A percentile compares a stretch with the other conserved stretches of the same genome.
Evolutionary conservation across 2,329 filamentous ascomycete species (phyloP).

Genomic region (Colletotrichum sp.): DNA sequence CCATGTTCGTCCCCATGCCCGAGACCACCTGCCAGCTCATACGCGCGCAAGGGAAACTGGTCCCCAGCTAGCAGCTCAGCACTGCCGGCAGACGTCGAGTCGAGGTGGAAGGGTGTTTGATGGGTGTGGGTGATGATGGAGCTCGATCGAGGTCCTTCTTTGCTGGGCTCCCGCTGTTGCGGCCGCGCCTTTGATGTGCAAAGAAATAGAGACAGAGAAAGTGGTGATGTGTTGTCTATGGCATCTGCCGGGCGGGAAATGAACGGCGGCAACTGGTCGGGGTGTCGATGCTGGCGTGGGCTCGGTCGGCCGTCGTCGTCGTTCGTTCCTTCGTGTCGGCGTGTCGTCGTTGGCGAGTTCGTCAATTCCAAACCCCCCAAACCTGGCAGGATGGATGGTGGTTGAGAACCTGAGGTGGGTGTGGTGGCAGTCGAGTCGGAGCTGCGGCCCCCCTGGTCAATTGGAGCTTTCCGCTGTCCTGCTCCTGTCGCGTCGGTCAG

Average conservation of each 20-base stretch:
- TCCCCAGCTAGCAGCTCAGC: slow-evolving; percentile 11
- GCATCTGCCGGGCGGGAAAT: neutral
- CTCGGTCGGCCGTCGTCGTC: neutral
- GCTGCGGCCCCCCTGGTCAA: slow-evolving; percentile 7
- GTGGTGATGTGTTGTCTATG: neutral
- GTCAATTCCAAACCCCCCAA: neutral
- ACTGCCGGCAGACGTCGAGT: neutral
- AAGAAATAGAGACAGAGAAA: neutral
- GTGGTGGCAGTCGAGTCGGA: neutral
- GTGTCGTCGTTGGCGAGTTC: neutral
- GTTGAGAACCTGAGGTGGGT: neutral
- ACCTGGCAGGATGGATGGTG: neutral
- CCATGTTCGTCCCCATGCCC: slow-evolving; percentile 45
- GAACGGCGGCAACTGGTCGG: neutral
- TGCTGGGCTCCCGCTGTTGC: neutral
- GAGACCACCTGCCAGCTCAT: slow-evolving; percentile 42
- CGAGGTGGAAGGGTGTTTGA: neutral
- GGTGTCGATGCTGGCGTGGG: neutral
- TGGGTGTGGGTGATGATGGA: neutral
- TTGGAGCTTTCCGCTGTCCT: neutral
- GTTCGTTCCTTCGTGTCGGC: slow-evolving; percentile 1
- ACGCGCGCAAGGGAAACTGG: slow-evolving; percentile 14
- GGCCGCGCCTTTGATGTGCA: neutral
- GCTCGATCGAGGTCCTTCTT: neutral
- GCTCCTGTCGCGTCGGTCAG: neutral